Evolutionary conservation across 2,329 filamentous ascomycete species (phyloP), one percentile per base, ranked within the genome.

Genomic region (Furcasterigmium sp.): DNA sequence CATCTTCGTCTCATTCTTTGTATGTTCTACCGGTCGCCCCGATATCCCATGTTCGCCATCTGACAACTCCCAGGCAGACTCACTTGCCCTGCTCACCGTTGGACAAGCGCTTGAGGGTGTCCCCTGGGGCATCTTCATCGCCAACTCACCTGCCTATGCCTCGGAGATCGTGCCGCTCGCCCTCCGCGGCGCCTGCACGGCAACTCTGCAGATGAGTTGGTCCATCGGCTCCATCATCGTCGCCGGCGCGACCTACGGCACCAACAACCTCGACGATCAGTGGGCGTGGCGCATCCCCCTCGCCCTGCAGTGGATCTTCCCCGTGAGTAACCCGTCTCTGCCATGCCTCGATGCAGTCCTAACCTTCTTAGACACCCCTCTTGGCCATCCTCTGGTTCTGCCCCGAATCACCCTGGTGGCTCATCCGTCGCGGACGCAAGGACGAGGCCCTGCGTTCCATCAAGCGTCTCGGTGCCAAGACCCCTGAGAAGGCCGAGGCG

Each of bases 121-220:
- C 14, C 78, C 68, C 0, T 82, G 79, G 79, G 78, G 79, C 18
- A 72, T 82, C 51, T 82, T 82, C 61, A 79, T 81, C 49, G 76
- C 78, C 53, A 80, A 80, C 56, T 69, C 78, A 9, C 78, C 78
- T 2, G 78, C 78, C 3, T 81, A 82, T 62, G 76, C 73, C 58
- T 66, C 64, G 50, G 78, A 82, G 56, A 78, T 82, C 39, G 75
- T 79, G 10, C 78, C 78, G 1, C 65, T 82, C 29, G 61, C 63
- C 51, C 64, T 82, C 35, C 65, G 78, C 56, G 78, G 72, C 44
- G 72, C 75, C 35, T 69, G 67, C 13, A 82, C 78, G 2, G 73
- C 76, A 53, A 81, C 76, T 64, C 52, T 82, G 57, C 78, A 82
- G 56, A 82, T 82, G 78, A 76, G 75, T 62, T 82, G 78, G 78